Conservation (phyloP, 345 rosid species). For the Punica granatum region DNA sequence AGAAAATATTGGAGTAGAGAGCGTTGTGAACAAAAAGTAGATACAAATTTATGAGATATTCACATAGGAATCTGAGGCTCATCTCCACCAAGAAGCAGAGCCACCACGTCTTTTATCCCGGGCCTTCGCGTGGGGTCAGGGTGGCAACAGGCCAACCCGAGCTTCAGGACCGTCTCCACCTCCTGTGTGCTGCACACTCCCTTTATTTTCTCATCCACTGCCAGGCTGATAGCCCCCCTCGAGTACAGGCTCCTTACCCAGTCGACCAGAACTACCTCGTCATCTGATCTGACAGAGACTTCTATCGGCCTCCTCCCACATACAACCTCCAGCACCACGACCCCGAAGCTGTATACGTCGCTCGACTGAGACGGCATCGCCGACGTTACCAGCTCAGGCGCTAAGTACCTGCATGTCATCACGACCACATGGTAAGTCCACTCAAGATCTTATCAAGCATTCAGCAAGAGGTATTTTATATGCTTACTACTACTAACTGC, state of each 20-base stretch:
- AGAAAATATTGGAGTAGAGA: neutral
- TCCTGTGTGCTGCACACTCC: conserved; percentile 44
- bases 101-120: conserved; percentile 59
- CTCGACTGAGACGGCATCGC: conserved; percentile 53
- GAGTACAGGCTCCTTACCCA: conserved; percentile 61
- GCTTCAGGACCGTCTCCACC: conserved; percentile 57
- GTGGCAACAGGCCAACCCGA: conserved; percentile 84
- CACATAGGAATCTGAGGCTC: neutral
- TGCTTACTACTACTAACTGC: neutral
- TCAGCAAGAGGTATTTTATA: neutral
- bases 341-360: conserved; percentile 85
- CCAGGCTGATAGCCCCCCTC: conserved; percentile 40
- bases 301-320: conserved; percentile 70
- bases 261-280: conserved; percentile 57
- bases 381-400: conserved; percentile 64
- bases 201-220: conserved; percentile 48
- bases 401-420: conserved; percentile 31
- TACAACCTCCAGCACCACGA: conserved; percentile 73
- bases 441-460: neutral
- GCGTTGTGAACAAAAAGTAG: neutral
- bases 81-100: conserved; percentile 40
- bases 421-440: neutral
- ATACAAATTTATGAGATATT: neutral
- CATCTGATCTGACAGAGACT: conserved; percentile 30
- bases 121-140: conserved; percentile 66